These are phyloP conservation scores for Mycena leptocephala DNA, from an alignment of 768 basidiomycete genomes.

Conservation along the genomic window DNA sequence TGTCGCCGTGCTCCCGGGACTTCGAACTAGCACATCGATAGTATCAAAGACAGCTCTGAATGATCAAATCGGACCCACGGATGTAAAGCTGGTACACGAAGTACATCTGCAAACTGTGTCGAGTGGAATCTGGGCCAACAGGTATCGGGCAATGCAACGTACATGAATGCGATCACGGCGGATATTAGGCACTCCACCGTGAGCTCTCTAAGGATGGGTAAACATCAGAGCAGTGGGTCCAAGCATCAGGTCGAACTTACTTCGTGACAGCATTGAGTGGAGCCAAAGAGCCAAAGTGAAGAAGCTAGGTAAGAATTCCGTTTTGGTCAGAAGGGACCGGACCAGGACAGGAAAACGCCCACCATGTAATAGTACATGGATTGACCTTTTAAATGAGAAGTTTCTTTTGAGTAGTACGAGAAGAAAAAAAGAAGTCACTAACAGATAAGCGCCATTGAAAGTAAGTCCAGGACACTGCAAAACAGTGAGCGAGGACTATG, in stretches of 20 bases:
- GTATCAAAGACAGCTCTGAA: too few species aligned
- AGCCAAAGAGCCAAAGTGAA: constrained; percentile 57
- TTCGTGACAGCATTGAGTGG: constrained; percentile 56
- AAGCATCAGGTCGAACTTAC: constrained; percentile 38
- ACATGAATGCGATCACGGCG: constrained; percentile 61
- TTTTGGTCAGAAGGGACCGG: not conserved
- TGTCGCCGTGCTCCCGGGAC: too few species aligned
- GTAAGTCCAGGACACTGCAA: constrained; percentile 51
- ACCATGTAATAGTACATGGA: constrained; percentile 62
- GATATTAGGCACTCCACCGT: constrained; percentile 62
- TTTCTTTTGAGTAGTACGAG: too few species aligned
- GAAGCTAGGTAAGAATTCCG: constrained; percentile 47
- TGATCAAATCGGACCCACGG: too few species aligned
- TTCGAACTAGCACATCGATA: too few species aligned
- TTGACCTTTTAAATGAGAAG: too few species aligned
- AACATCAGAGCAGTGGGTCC: not conserved
- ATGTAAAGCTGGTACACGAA: constrained; percentile 56
- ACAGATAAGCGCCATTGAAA: constrained; percentile 56
- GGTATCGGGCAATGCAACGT: constrained; percentile 3
- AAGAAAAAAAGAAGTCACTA: too few species aligned
- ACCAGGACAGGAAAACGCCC: not conserved
- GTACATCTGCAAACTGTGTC: constrained; percentile 58
- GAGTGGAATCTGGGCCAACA: not conserved
- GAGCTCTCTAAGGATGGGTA: constrained; percentile 45
- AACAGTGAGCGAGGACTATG: not conserved